These are phyloP conservation scores for Claviceps quebecensis DNA, from an alignment of 2,329 filamentous ascomycete species.

Conservation along the genomic window DNA sequence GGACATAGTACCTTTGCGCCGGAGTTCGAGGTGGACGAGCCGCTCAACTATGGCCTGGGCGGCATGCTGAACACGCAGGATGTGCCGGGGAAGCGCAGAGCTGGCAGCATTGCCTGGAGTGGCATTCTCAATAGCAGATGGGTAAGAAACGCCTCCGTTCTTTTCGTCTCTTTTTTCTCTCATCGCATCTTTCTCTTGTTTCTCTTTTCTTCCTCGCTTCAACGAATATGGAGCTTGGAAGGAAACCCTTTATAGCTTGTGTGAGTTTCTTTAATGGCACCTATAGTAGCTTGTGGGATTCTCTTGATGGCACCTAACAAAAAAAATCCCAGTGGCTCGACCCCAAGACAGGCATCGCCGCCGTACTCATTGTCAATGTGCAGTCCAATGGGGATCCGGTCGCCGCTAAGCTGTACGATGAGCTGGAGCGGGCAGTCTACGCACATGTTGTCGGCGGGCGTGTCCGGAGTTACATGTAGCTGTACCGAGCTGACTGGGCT, in stretches of 20 bases:
- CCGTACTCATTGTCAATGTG: slow-evolving; percentile 24
- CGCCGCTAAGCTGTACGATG: slow-evolving; percentile 21
- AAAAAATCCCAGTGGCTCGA: slow-evolving; percentile 20
- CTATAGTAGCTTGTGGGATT: too few relatives aligned
- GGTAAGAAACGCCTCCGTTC: slow-evolving; percentile 16
- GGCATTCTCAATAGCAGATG: slow-evolving; percentile 28
- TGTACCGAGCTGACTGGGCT: not conserved
- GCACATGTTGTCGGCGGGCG: slow-evolving; percentile 1
- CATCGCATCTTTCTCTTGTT: not conserved
- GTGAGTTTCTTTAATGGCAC: too few relatives aligned
- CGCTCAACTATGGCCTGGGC: slow-evolving; percentile 24
- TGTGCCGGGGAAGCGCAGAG: slow-evolving; percentile 24
- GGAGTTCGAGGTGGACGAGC: slow-evolving; percentile 20
- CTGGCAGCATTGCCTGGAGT: slow-evolving; percentile 30
- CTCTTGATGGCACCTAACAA: too few relatives aligned
- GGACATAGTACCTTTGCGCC: slow-evolving; percentile 18
- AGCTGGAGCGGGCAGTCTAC: slow-evolving; percentile 27
- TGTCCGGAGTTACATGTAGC: slow-evolving; percentile 1
- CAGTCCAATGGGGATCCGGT: slow-evolving; percentile 24
- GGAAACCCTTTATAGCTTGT: not conserved
- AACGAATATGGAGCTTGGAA: not conserved
- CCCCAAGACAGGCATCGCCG: slow-evolving; percentile 24
- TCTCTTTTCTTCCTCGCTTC: not conserved
- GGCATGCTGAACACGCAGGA: slow-evolving; percentile 27
- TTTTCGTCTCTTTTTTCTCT: not conserved